Conservation (phyloP, 2,329 filamentous ascomycete genomes). For the Cercospora nicotianae region DNA sequence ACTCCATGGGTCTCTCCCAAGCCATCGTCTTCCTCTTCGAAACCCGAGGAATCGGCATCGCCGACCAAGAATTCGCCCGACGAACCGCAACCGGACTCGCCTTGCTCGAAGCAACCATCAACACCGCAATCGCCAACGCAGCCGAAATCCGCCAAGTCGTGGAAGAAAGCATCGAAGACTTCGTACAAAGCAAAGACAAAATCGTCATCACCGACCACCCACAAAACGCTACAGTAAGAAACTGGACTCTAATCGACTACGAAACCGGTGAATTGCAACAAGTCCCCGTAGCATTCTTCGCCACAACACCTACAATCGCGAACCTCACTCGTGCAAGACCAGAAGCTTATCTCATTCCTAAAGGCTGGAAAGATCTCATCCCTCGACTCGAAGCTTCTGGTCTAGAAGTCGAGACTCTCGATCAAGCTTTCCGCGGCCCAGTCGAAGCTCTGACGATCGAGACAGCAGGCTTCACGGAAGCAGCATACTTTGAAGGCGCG, state of each 20-base stretch:
- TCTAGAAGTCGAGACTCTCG: slow-evolving; percentile 37
- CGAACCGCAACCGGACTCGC: slow-evolving; percentile 38
- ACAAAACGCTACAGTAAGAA: slow-evolving; percentile 30
- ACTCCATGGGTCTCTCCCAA: slow-evolving; percentile 42
- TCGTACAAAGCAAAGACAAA: slow-evolving; percentile 32
- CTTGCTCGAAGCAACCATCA: slow-evolving; percentile 39
- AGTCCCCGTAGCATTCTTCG: slow-evolving; percentile 39
- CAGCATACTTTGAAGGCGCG: slow-evolving; percentile 39
- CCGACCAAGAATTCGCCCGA: slow-evolving; percentile 39
- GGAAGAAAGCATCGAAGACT: slow-evolving; percentile 33
- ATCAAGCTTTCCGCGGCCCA: slow-evolving; percentile 33
- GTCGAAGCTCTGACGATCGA: slow-evolving; percentile 42
- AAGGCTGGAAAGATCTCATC: slow-evolving; percentile 40
- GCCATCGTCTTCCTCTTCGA: slow-evolving; percentile 41
- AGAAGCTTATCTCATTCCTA: slow-evolving; percentile 41
- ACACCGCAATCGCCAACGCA: slow-evolving; percentile 38
- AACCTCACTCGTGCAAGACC: slow-evolving; percentile 40
- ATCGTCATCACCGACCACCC: slow-evolving; percentile 40
- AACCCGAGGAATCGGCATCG: slow-evolving; percentile 40
- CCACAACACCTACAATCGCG: slow-evolving; percentile 39
- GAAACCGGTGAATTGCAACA: slow-evolving; percentile 38
- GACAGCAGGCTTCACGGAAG: slow-evolving; percentile 30
- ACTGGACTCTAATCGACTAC: slow-evolving; percentile 40
- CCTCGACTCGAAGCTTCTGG: slow-evolving; percentile 39
- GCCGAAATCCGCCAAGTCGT: slow-evolving; percentile 35